Percentiles rank a stretch among this genome's conserved stretches.
Evolutionary conservation across 2,329 filamentous ascomycete species (phyloP).

Genomic region (Cladophialophora immunda): DNA sequence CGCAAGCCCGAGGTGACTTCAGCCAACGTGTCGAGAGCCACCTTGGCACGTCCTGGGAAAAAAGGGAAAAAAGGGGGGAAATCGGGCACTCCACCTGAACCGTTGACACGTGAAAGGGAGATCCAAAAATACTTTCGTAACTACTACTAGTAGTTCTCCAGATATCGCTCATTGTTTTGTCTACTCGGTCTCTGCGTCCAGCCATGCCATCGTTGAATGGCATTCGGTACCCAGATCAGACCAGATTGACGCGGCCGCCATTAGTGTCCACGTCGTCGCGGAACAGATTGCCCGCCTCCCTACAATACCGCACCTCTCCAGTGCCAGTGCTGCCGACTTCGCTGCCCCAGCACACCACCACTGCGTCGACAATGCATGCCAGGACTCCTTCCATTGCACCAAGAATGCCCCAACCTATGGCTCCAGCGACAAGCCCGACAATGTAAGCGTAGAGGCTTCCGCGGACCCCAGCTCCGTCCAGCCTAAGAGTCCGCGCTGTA

Average conservation of each 20-base stretch:
- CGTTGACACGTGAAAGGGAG: slow-evolving; percentile 22
- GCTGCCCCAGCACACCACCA: slow-evolving; percentile 93
- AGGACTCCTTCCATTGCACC: slow-evolving; percentile 90
- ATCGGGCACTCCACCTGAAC: slow-evolving; percentile 10
- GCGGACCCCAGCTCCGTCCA: slow-evolving; percentile 65
- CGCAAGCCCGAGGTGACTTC: slow-evolving; percentile 8
- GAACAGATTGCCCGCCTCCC: slow-evolving; percentile 89
- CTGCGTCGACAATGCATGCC: slow-evolving; percentile 85
- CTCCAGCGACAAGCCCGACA: slow-evolving; percentile 88
- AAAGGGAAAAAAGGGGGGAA: slow-evolving; percentile 15
- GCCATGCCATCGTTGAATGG: background rate
- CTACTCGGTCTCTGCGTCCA: background rate
- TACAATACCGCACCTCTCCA: slow-evolving; percentile 80
- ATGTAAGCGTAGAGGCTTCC: slow-evolving; percentile 95
- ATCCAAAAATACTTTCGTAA: background rate
- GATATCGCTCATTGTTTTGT: background rate
- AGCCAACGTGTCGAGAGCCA: slow-evolving; percentile 21
- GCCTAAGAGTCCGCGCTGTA: slow-evolving; percentile 79
- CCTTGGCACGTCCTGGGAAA: slow-evolving; percentile 19
- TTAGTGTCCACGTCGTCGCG: slow-evolving; percentile 61
- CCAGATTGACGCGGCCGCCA: slow-evolving; percentile 36
- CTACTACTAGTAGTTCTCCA: no score
- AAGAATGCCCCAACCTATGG: slow-evolving; percentile 93
- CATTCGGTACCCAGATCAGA: slow-evolving; percentile 21
- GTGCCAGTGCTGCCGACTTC: slow-evolving; percentile 73